phyloP scores from a whole-genome alignment of 2,329 filamentous ascomycete genomes.

The Aspergillus tamarii region DNA sequence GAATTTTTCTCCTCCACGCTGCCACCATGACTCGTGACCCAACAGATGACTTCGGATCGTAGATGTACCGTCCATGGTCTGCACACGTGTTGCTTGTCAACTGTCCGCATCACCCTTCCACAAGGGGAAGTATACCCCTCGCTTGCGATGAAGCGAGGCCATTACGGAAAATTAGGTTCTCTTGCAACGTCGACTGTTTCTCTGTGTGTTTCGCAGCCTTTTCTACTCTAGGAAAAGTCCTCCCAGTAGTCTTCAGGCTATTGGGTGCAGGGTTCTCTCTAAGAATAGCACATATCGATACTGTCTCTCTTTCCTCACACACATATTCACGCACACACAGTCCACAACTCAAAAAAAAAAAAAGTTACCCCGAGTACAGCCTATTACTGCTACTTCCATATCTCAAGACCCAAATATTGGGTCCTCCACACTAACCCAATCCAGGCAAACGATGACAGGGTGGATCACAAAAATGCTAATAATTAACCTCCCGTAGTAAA shows the following conservation, averaged over 20 bases:
- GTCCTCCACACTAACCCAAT: not conserved
- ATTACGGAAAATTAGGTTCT: not conserved
- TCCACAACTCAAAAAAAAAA: not conserved
- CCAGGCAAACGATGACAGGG: slow-evolving; percentile 1
- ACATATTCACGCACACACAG: not conserved
- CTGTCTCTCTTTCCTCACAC: not conserved
- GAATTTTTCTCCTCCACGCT: slow-evolving; percentile 1
- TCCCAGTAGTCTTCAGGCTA: not conserved
- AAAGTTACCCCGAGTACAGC: not conserved
- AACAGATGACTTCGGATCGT: slow-evolving; percentile 10
- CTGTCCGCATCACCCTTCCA: not conserved
- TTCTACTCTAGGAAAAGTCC: not conserved
- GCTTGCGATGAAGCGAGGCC: not conserved
- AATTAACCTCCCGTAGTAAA: slow-evolving; percentile 18
- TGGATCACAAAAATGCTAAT: slow-evolving; percentile 2
- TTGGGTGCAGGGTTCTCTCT: not conserved
- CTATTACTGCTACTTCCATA: not conserved
- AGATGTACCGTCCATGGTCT: not conserved
- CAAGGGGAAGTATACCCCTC: not conserved
- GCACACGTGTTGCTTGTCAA: not conserved
- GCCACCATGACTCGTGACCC: slow-evolving; percentile 9
- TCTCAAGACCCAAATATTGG: not conserved
- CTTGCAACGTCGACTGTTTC: not conserved
- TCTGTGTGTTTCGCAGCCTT: not conserved
- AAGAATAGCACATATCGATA: not conserved